These are phyloP conservation scores for Neoscytalidium dimidiatum DNA, from an alignment of 2,329 filamentous ascomycete genomes.

Conservation along the genomic window DNA sequence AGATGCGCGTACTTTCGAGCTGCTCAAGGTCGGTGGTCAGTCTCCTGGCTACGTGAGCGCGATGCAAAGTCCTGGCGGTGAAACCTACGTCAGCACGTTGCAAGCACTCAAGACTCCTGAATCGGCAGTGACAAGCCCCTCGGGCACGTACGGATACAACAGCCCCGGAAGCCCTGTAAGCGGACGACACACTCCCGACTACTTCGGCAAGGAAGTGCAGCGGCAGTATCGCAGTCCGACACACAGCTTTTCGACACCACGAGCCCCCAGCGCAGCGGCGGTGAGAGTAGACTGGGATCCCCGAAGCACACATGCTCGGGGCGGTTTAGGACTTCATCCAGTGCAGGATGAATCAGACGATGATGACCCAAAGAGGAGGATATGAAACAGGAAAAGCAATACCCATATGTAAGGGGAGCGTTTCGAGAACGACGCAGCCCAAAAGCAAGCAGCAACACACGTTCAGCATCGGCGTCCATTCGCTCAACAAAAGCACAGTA, in stretches of 20 bases:
- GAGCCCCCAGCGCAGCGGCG: slow-evolving; percentile 33
- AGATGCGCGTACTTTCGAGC: slow-evolving; percentile 36
- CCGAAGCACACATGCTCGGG: slow-evolving; percentile 38
- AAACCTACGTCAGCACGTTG: slow-evolving; percentile 10
- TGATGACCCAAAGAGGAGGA: slow-evolving; percentile 6
- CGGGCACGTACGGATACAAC: background rate
- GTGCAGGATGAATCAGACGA: slow-evolving; percentile 13
- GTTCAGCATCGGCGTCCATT: background rate
- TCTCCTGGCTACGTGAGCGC: slow-evolving; percentile 2
- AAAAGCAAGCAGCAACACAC: background rate
- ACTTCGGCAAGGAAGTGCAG: slow-evolving; percentile 38
- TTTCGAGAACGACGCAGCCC: background rate
- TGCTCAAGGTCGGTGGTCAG: slow-evolving; percentile 32
- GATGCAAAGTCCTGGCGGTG: slow-evolving; percentile 27
- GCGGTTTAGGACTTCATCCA: slow-evolving; percentile 28
- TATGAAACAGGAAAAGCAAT: slow-evolving; percentile 2
- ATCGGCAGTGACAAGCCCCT: slow-evolving; percentile 25
- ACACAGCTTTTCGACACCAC: slow-evolving; percentile 45
- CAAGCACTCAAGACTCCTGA: slow-evolving; percentile 28
- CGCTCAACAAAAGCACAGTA: background rate
- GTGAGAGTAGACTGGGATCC: slow-evolving; percentile 36
- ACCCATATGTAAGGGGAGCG: background rate
- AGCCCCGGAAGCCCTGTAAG: slow-evolving; percentile 17
- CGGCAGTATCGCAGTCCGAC: slow-evolving; percentile 41
- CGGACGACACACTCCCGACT: slow-evolving; percentile 30